Base-by-base conservation (phyloP, 495 filamentous ascomycete species). In the Pseudoneurospora amorphoporcata region DNA sequence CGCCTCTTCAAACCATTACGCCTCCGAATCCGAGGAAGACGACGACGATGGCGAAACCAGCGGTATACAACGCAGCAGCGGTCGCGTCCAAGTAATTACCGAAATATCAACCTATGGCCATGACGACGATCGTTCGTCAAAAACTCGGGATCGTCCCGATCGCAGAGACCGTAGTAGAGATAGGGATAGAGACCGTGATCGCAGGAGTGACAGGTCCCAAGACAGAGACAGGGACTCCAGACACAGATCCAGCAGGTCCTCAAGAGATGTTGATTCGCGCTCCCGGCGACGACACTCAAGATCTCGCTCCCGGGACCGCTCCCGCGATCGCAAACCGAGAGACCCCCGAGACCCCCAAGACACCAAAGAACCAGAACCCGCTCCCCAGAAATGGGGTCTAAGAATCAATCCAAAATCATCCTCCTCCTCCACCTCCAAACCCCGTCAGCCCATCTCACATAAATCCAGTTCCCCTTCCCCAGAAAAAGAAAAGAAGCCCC, bases 401-500 rank as follows among this genome's bases (percentile, higher is more conserved):
- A 65, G 29, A 65, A 65, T 65, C 53, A 32, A 65, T 12, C 53
- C 53, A 17, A 65, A 65, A 65, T 58, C 45, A 17, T 3, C 43
- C 43, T 8, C 43, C 45, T 12, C 47, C 9, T 7, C 53, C 29
- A 14, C 47, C 23, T 8, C 12, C 53, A 61, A 61, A 37, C 35
- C 35, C 35, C 35, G 5, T 37, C 35, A 37, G 2, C 35, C 35
- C 43, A 19, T 8, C 43, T 37, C 35, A 37, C 35, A 2, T 3
- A 37, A 47, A 19, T 35, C 53, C 53, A 29, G 14, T 0, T 65
- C 53, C 53, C 29, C 14, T 6, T 65, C 53, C 16, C 47, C n/a
- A 40, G 68, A 69, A 70, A 40, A 38, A 73, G 78, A 38, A 77
- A 79, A 41, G 74, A 80, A 9, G 73, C 74, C 4, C 71, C 78